These are phyloP conservation scores for Boletus speciosus DNA, from an alignment of 768 basidiomycete genomes.

Conservation along the genomic window DNA sequence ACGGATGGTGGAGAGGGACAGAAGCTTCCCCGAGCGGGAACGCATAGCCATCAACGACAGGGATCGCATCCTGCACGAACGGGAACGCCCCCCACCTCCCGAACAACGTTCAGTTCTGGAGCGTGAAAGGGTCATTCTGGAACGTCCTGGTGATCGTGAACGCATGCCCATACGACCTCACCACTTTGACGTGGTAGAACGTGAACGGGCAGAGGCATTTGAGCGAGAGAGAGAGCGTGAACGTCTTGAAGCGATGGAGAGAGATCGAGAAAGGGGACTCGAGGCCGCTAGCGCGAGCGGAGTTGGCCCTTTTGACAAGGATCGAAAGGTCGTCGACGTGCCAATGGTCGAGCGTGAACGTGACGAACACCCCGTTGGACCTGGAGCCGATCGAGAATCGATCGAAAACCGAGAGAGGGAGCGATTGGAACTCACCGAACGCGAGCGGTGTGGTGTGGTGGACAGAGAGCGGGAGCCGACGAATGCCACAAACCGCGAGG, in stretches of 20 bases:
- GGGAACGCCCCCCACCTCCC: constrained; percentile 16
- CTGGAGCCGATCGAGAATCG: constrained; percentile 20
- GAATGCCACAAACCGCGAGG: constrained; percentile 15
- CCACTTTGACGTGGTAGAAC: constrained; percentile 21
- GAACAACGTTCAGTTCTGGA: constrained; percentile 19
- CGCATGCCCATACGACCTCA: constrained; percentile 21
- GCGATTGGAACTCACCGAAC: constrained; percentile 22
- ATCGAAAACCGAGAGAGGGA: constrained; percentile 29
- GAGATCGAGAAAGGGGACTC: constrained; percentile 29
- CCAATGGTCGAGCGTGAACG: constrained; percentile 18
- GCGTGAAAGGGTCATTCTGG: constrained; percentile 20
- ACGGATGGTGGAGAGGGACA: constrained; percentile 21
- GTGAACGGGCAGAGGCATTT: constrained; percentile 26
- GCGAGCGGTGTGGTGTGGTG: constrained; percentile 12
- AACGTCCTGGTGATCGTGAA: constrained; percentile 26
- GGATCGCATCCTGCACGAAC: constrained; percentile 24
- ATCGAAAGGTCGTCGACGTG: constrained; percentile 16
- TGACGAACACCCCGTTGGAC: constrained; percentile 20
- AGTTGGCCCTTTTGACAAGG: constrained; percentile 18
- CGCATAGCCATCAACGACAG: constrained; percentile 23
- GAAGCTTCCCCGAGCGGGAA: constrained; percentile 22
- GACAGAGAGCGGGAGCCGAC: constrained; percentile 19
- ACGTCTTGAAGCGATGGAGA: constrained; percentile 25
- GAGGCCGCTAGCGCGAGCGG: constrained; percentile 11
- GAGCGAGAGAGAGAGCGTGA: constrained; percentile 36